phyloP scores from a whole-genome alignment of 345 rosid genomes.

The Rhodamnia rubescens region DNA sequence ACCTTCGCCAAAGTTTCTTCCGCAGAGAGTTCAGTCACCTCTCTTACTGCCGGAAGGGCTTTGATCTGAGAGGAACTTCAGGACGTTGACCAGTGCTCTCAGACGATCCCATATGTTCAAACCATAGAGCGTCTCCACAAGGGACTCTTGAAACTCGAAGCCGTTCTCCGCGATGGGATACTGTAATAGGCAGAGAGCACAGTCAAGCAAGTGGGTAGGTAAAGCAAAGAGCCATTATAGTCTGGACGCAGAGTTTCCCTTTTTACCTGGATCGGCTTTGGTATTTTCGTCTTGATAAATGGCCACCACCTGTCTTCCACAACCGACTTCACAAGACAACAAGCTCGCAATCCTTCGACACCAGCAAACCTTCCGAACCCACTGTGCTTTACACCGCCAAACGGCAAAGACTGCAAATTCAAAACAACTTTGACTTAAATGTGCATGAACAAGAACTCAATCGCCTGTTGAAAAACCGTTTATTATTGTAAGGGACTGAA shows the following conservation, averaged over 20 bases:
- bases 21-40: conserved; percentile 25
- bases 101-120: conserved; percentile 83
- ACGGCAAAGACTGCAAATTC: conserved; percentile 73
- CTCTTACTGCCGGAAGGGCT: conserved; percentile 24
- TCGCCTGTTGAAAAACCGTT: not conserved
- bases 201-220: not conserved
- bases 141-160: conserved; percentile 77
- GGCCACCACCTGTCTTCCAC: conserved; percentile 99
- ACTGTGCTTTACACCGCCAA: conserved; percentile 94
- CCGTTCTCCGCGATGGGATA: conserved; percentile 85
- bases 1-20: not conserved
- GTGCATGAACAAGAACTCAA: not conserved
- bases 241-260: not conserved
- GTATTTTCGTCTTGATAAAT: conserved; percentile 71
- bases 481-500: not conserved
- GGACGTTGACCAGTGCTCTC: conserved; percentile 57
- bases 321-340: conserved; percentile 89
- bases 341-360: conserved; percentile 86
- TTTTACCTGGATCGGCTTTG: conserved; percentile 86
- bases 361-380: conserved; percentile 98
- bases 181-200: conserved; percentile 15
- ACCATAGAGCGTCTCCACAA: conserved; percentile 79
- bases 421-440: not conserved
- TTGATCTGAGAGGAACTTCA: conserved; percentile 68
- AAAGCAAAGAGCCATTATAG: not conserved